Conservation (phyloP, 2,329 filamentous ascomycete genomes). For the Eutypa lata region DNA sequence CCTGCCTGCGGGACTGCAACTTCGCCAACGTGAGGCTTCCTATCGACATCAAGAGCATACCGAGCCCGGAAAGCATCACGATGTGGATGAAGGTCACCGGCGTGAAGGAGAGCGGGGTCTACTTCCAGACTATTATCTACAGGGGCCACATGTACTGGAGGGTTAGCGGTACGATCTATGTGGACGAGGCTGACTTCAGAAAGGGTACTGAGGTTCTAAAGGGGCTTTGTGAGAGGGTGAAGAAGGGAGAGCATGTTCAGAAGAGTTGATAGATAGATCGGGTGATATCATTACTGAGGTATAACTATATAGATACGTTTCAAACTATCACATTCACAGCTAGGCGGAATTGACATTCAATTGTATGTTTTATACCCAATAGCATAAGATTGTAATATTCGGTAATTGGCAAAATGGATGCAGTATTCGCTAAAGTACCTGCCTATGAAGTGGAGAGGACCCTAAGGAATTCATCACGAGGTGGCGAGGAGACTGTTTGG, state of each 20-base stretch:
- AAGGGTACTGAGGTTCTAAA: constrained; percentile 21
- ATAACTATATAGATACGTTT: too few species aligned
- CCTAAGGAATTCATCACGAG: too few species aligned
- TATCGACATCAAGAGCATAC: constrained; percentile 26
- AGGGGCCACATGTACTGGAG: constrained; percentile 56
- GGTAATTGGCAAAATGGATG: too few species aligned
- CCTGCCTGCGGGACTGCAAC: constrained; percentile 41
- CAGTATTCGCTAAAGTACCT: too few species aligned
- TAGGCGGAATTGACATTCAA: too few species aligned
- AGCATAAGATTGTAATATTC: too few species aligned
- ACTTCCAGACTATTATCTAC: constrained; percentile 54
- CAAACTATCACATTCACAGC: too few species aligned
- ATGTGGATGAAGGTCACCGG: constrained; percentile 44
- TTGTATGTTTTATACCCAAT: too few species aligned
- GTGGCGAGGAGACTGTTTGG: too few species aligned
- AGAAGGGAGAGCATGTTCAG: constrained; percentile 30
- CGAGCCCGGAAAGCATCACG: constrained; percentile 31
- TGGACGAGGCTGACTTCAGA: constrained; percentile 59
- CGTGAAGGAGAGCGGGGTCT: constrained; percentile 46
- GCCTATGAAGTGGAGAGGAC: too few species aligned
- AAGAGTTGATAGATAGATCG: not conserved
- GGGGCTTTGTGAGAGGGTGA: constrained; percentile 38
- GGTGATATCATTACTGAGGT: too few species aligned
- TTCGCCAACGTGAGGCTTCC: constrained; percentile 60
- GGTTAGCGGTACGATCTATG: constrained; percentile 62